phyloP scores from a whole-genome alignment of 192 early-diverging fungal genomes.

The Backusella macrospora region DNA sequence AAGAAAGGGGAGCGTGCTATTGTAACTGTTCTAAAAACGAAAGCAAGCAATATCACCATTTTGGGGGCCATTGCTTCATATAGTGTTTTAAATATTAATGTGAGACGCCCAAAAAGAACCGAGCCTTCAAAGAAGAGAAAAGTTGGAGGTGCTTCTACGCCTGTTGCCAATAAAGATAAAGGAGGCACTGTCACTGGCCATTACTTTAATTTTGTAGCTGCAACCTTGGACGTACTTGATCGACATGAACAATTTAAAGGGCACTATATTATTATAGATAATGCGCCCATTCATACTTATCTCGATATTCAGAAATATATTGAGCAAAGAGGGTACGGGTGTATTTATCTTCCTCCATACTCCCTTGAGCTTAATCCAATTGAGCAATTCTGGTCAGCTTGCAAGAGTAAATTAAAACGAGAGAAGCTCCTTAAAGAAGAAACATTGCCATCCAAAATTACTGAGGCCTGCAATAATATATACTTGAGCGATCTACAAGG shows the following conservation, averaged over 20 bases:
- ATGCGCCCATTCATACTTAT: conserved; percentile 20
- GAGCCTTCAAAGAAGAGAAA: conserved; percentile 2
- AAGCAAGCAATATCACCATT: conserved; percentile 5
- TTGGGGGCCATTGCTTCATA: not conserved
- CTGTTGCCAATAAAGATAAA: not conserved
- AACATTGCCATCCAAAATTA: conserved; percentile 10
- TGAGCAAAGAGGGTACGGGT: conserved; percentile 12
- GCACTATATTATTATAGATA: conserved; percentile 33
- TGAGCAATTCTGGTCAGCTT: conserved; percentile 31
- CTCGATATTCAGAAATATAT: conserved; percentile 14
- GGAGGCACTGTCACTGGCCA: conserved; percentile 17
- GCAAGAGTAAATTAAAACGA: conserved; percentile 21
- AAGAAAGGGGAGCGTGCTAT: not conserved
- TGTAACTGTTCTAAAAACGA: not conserved
- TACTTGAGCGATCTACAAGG: not conserved
- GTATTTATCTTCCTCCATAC: conserved; percentile 29
- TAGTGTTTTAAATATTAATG: conserved; percentile 4
- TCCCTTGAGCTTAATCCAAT: conserved; percentile 32
- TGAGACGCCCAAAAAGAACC: conserved; percentile 13
- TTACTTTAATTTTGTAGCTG: conserved; percentile 8
- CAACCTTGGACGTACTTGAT: conserved; percentile 20
- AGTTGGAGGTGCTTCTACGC: not conserved
- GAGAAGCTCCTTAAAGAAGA: conserved; percentile 13
- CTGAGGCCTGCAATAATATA: conserved; percentile 15
- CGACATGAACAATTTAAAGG: conserved; percentile 14